Conservation (phyloP, 495 filamentous ascomycete species). For the Rhypophila decipiens region DNA sequence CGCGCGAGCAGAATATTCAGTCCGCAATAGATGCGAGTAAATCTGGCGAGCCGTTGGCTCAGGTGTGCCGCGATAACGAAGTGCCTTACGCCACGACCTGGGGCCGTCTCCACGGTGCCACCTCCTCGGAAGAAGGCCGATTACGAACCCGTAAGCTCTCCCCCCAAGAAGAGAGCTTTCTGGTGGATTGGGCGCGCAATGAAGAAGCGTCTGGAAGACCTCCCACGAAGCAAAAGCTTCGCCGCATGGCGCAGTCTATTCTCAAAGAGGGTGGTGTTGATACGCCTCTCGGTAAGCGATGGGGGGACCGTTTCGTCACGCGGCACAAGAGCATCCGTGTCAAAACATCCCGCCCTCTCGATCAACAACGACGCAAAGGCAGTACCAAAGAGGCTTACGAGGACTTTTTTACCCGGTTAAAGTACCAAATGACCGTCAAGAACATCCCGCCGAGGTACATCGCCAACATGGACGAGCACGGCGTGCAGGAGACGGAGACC, state of each 20-base stretch:
- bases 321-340: neutral
- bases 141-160: neutral
- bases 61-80: neutral
- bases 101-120: neutral
- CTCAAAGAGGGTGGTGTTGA: neutral
- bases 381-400: neutral
- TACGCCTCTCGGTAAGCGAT: neutral
- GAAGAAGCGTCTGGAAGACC: neutral
- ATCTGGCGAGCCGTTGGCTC: neutral
- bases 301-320: neutral
- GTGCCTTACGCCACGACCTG: neutral
- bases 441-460: neutral
- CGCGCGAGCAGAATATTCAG: slow-evolving; percentile 1
- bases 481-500: neutral
- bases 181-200: neutral
- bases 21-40: slow-evolving; percentile 1
- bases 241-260: neutral
- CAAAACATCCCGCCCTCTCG: neutral
- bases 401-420: neutral
- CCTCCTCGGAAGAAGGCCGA: neutral
- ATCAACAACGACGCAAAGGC: neutral
- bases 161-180: neutral
- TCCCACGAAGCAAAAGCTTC: neutral
- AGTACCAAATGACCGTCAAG: neutral
- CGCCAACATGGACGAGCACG: slow-evolving; percentile 1